Evolutionary conservation across 495 filamentous ascomycete species (phyloP).

Genomic region (Podospora pseudocomata): DNA sequence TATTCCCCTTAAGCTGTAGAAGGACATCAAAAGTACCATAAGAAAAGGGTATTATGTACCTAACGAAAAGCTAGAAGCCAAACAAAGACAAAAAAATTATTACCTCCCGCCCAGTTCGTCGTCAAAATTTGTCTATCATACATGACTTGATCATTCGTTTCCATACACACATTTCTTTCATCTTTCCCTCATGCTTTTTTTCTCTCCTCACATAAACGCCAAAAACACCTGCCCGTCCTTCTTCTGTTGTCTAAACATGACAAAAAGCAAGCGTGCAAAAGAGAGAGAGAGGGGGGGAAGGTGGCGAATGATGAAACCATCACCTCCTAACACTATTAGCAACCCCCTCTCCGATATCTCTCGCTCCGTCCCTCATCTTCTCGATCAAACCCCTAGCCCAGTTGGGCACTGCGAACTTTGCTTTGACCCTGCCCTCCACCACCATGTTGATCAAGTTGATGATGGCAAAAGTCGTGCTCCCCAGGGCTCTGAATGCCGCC

Average conservation of each 20-base stretch:
- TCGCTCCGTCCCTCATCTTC: conserved; percentile 33
- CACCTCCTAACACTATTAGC: conserved; percentile 27
- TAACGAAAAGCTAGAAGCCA: neutral
- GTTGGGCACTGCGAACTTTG: conserved; percentile 49
- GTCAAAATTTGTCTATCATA: neutral
- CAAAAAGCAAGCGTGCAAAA: neutral
- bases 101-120: neutral
- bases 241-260: neutral
- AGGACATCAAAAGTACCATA: neutral
- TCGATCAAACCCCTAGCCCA: conserved; percentile 45
- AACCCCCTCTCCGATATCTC: conserved; percentile 26
- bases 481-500: conserved; percentile 78
- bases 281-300: neutral
- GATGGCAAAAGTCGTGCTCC: conserved; percentile 74
- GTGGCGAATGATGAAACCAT: neutral
- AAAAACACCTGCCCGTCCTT: neutral
- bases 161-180: neutral
- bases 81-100: neutral
- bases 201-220: neutral
- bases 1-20: neutral
- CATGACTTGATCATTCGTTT: neutral
- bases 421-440: conserved; percentile 78
- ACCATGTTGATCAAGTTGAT: conserved; percentile 78
- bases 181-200: neutral
- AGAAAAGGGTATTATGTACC: neutral